Base-by-base conservation (phyloP, 331 rosid species). In the Arachis monticola region DNA sequence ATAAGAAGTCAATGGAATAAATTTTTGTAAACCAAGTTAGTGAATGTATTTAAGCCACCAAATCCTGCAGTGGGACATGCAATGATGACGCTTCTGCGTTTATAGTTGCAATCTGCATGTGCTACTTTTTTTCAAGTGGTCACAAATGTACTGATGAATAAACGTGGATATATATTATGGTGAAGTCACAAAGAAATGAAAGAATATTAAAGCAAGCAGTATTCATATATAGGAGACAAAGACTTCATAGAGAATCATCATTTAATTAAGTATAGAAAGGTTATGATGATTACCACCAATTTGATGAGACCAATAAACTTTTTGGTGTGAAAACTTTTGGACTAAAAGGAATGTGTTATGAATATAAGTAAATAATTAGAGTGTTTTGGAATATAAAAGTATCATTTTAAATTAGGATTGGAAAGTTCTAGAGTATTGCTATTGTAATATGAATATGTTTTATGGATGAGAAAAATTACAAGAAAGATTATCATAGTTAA, bases 21-120 rank as follows among this genome's bases (percentile, higher is more conserved):
- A 60, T 46, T 60, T 42, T 14, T 62, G 52, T 35, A 48, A 48
- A 46, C 69, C 32, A 73, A 61, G 40, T n/a, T 72, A 27, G 14
- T 73, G 6, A 46, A 60, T 60, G 40, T 73, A 13, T 60, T 73
- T 46, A 47, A 60, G 77, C 50, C 11, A 9, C 52, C 8, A 61
- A 62, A 38, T 50, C 22, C 12, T 10, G 42, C n/a, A 31, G 41
- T 10, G 51, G 60, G 58, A 73, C 51, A 13, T 50, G 62, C 63
- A 73, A 61, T 14, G 17, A 48, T 27, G 66, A 22, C 42, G 5
- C 60, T 75, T 66, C 57, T 72, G 56, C 22, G 31, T 14, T 67
- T 31, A 14, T 59, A 51, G 5, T 10, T 52, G 5, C 44, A 5
- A 50, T 41, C 1, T 32, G 62, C 38, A 38, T 41, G 65, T 70